Base-by-base conservation (phyloP, 2,329 filamentous ascomycete genomes). In the Sporothrix sp. region DNA sequence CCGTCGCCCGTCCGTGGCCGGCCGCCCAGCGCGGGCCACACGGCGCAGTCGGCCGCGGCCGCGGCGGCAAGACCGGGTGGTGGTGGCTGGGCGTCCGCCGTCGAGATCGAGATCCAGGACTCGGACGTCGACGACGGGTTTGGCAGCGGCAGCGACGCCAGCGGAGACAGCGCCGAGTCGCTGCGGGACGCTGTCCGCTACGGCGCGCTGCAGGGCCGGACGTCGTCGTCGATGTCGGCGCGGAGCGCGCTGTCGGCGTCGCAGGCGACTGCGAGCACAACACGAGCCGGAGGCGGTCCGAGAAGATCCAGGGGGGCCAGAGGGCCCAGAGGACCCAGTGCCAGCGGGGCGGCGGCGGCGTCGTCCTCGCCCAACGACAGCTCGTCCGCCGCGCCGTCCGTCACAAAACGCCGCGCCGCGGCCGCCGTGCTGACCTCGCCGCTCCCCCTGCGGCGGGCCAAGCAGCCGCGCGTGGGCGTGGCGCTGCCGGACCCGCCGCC, bases 391-490 rank as follows among this genome's bases (percentile, higher is more conserved):
- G 50, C 37, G 23, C 38, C 51, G 5, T 52, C 55, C n/a, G 39
- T 36, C 4, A 30, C 47, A 16, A 57, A 57, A 16, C 51, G 56
- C 10, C 51, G 54, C 2, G 52, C 47, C 11, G 48, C 57, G 7
- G 54, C 46, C 16, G 48, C 39, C 9, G 33, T 55, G 21, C 52
- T 50, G 28, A 33, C 54, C 52, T 68, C 76, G 4, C 75, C 78
- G 5, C 58, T 78, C 44, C 69, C 74, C 2, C 65, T 73, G 50
- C 52, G 56, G 18, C 54, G 50, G 3, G 47, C 48, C 27, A 58
- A 57, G 35, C 54, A 56, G 16, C 27, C 39, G 6, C 46, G 52
- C 37, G 16, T 48, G 6, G 7, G 47, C 23, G n/a, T 45, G n/a
- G 32, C 30, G 32, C 30, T 13, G 30, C 13, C 39, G 9, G 13